A percentile compares a stretch with the other conserved stretches of the same genome.
Evolutionary conservation across 495 filamentous ascomycete genomes (phyloP).

Genomic region (Aspergillus cavernicola): DNA sequence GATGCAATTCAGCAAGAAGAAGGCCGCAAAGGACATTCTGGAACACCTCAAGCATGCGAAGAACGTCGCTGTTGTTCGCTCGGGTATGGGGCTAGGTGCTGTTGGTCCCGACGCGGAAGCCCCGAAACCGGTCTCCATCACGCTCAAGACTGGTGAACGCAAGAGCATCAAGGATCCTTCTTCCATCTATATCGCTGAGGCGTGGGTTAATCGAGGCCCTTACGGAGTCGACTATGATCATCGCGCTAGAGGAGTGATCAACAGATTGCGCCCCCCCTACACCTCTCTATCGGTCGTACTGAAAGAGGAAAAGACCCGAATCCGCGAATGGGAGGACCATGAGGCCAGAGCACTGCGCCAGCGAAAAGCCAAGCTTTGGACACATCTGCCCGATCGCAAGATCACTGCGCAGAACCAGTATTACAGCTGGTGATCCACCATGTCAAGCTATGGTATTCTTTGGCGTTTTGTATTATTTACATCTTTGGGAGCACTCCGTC

Average conservation of each 20-base stretch:
- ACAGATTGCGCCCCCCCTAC: slow-evolving; percentile 58
- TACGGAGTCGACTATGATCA: slow-evolving; percentile 54
- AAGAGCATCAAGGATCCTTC: slow-evolving; percentile 64
- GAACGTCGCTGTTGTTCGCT: slow-evolving; percentile 69
- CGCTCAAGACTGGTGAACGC: slow-evolving; percentile 43
- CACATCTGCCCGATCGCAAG: slow-evolving; percentile 70
- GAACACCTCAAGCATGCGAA: slow-evolving; percentile 73
- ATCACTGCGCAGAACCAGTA: slow-evolving; percentile 70
- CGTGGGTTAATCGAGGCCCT: slow-evolving; percentile 80
- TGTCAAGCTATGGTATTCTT: slow-evolving; percentile 3
- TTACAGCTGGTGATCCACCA: slow-evolving; percentile 71
- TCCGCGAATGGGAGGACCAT: slow-evolving; percentile 72
- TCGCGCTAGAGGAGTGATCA: slow-evolving; percentile 64
- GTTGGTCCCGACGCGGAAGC: slow-evolving; percentile 27
- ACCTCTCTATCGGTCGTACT: slow-evolving; percentile 77
- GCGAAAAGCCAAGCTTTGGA: slow-evolving; percentile 71
- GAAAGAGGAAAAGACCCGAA: slow-evolving; percentile 88
- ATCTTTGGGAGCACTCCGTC: slow-evolving; percentile 18
- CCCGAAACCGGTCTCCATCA: slow-evolving; percentile 34
- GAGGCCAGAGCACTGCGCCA: slow-evolving; percentile 67
- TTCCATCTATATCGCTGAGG: slow-evolving; percentile 79
- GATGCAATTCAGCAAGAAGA: slow-evolving; percentile 95
- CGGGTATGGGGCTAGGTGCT: slow-evolving; percentile 79
- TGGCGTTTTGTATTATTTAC: slow-evolving; percentile 20
- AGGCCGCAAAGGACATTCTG: slow-evolving; percentile 74